Base-by-base conservation (phyloP, 129 eudicot species). In the Heracleum sosnowskyi region DNA sequence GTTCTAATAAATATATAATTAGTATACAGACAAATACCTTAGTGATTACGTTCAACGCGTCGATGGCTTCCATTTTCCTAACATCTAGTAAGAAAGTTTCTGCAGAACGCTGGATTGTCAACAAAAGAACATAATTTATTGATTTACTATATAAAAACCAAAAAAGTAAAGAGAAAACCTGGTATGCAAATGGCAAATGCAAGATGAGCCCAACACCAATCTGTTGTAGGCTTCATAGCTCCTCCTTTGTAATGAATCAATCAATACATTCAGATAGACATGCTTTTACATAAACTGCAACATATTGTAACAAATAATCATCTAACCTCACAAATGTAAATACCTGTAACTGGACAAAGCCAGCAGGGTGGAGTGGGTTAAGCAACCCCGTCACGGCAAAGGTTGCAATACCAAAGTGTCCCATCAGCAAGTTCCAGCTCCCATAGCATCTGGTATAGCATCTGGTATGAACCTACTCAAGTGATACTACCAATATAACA, bases 121-220 rank as follows among this genome's bases (percentile, higher is more conserved):
- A 73, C 53, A 53, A 20, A 53, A 75, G 41, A 60, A 44, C 60
- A 53, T 16, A 79, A 51, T 29, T 49, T 33, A 80, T 40, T 24
- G 64, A 15, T 63, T 55, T 47, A 69, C 36, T 55, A 37, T 16
- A 78, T 40, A 76, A 45, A 62, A 63, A 55, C 45, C n/a, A 15
- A 80, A 13, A 17, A 44, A 35, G 28, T 16, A 78, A 73, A 73
- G 33, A 70, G 39, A 20, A 79, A 77, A 90, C 99, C 99, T 87
- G 99, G 99, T 81, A 95, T 92, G 97, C 97, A 92, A 81, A 95
- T 95, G 78, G 97, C 99, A 87, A 97, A 95, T 81, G 99, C 96
- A 72, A 95, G 96, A 86, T 95, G 99, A 81, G 97, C 99, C 99
- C 99, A 95, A 35, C 97, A 92, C 46, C 95, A 97, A 79, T 95